Conservation (phyloP, 2,329 filamentous ascomycete genomes). For the Diaporthe batatas region DNA sequence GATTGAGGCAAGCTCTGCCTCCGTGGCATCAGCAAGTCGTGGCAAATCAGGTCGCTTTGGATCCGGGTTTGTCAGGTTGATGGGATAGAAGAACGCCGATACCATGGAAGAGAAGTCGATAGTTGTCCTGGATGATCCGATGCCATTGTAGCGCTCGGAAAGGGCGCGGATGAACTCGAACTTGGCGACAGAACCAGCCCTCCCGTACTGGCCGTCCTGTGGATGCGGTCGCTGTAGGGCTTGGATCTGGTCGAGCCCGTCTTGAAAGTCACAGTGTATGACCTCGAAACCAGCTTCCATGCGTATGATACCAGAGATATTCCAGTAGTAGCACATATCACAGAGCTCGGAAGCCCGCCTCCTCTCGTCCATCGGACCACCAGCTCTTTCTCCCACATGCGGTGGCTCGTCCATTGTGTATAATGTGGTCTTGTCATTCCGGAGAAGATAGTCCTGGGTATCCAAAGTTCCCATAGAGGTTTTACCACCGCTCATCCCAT, state of each 20-base stretch:
- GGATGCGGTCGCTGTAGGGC: slow-evolving; percentile 49
- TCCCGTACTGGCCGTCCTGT: slow-evolving; percentile 34
- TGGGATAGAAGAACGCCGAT: slow-evolving; percentile 63
- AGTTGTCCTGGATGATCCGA: slow-evolving; percentile 56
- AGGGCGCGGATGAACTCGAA: slow-evolving; percentile 59
- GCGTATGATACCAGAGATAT: slow-evolving; percentile 74
- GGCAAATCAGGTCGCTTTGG: slow-evolving; percentile 46
- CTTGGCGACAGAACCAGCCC: slow-evolving; percentile 47
- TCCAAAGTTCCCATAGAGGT: slow-evolving; percentile 75
- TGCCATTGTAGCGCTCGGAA: slow-evolving; percentile 60
- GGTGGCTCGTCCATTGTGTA: slow-evolving; percentile 24
- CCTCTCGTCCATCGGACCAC: slow-evolving; percentile 57
- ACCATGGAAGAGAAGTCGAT: slow-evolving; percentile 66
- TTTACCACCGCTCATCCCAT: slow-evolving; percentile 79
- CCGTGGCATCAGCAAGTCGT: slow-evolving; percentile 44
- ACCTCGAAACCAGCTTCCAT: slow-evolving; percentile 80
- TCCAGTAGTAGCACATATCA: slow-evolving; percentile 63
- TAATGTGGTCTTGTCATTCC: slow-evolving; percentile 50
- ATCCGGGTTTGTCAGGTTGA: slow-evolving; percentile 62
- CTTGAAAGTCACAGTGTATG: slow-evolving; percentile 74
- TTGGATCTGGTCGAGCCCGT: slow-evolving; percentile 54
- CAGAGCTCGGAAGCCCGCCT: slow-evolving; percentile 70
- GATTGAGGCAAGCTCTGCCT: slow-evolving; percentile 46
- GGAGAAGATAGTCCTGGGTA: slow-evolving; percentile 73
- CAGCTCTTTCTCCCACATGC: slow-evolving; percentile 13